These are phyloP conservation scores for Datura wrightii DNA, from an alignment of 257 asterid genomes.

Conservation along the genomic window DNA sequence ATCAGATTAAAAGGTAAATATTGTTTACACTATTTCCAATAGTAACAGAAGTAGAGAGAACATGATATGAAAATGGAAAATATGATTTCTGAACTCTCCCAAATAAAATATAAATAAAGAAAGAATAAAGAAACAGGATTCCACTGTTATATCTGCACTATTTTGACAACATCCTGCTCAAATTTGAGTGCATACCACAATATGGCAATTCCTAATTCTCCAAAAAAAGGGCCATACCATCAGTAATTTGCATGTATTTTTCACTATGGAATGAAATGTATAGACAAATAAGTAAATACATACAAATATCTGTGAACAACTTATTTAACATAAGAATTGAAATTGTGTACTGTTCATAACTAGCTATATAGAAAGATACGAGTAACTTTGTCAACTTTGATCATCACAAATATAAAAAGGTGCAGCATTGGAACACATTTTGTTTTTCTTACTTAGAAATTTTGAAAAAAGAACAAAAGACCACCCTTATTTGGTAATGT, in stretches of 20 bases:
- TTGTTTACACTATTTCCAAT: slow-evolving; percentile 4
- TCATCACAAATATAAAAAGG: not conserved
- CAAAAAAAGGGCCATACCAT: slow-evolving; percentile 16
- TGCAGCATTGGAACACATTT: not conserved
- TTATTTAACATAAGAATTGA: not conserved
- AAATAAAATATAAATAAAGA: not conserved
- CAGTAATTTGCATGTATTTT: not conserved
- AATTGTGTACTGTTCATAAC: slow-evolving; percentile 5
- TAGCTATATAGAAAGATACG: not conserved
- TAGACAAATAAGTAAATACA: not conserved
- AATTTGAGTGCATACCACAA: not conserved
- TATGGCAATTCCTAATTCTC: not conserved
- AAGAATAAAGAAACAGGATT: not conserved
- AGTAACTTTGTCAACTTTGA: slow-evolving; percentile 10
- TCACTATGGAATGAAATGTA: slow-evolving; percentile 13
- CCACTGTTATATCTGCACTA: not conserved
- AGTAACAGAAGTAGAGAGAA: slow-evolving; percentile 23
- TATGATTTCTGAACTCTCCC: not conserved
- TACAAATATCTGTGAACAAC: not conserved
- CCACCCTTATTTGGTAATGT: not conserved
- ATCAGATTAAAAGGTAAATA: slow-evolving; percentile 33
- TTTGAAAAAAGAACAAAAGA: not conserved
- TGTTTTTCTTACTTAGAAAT: not conserved
- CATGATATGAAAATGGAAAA: not conserved
- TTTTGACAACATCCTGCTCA: slow-evolving; percentile 19